Conservation (phyloP, 73 alveolate species). For the Paramecium octaurelia region DNA sequence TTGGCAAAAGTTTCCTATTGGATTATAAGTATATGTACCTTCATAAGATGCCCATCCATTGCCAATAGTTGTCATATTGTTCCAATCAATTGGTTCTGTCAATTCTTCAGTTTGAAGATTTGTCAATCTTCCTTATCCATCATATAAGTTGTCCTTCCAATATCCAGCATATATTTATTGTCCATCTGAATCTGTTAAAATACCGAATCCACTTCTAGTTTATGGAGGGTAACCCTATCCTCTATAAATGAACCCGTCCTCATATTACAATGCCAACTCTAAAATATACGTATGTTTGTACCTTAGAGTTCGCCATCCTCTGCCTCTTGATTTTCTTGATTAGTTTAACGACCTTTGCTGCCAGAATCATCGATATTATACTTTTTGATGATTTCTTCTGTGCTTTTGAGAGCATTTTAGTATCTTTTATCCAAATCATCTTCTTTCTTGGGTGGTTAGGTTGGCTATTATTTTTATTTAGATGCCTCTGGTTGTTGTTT, state of each 20-base stretch:
- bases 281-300: not conserved
- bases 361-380: not conserved
- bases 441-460: not conserved
- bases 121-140: constrained; percentile 11
- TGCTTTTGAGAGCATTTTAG: constrained; percentile 11
- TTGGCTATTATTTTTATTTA: not conserved
- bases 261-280: constrained; percentile 16
- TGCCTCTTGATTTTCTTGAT: not conserved
- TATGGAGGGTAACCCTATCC: not conserved
- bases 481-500: not conserved
- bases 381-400: not conserved
- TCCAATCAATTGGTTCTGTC: constrained; percentile 8
- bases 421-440: constrained; percentile 37
- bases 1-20: not conserved
- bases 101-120: not conserved
- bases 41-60: constrained; percentile 31
- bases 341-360: not conserved
- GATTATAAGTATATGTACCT: not conserved
- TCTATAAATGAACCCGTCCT: constrained; percentile 28
- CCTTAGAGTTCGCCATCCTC: not conserved
- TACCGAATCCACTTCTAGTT: constrained; percentile 22
- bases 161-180: not conserved
- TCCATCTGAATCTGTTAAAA: constrained; percentile 1
- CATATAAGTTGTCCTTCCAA: constrained; percentile 7
- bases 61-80: not conserved